These are phyloP conservation scores for Phytophthora ramorum DNA, from an alignment of 352 stramenopile species.

Conservation along the genomic window DNA sequence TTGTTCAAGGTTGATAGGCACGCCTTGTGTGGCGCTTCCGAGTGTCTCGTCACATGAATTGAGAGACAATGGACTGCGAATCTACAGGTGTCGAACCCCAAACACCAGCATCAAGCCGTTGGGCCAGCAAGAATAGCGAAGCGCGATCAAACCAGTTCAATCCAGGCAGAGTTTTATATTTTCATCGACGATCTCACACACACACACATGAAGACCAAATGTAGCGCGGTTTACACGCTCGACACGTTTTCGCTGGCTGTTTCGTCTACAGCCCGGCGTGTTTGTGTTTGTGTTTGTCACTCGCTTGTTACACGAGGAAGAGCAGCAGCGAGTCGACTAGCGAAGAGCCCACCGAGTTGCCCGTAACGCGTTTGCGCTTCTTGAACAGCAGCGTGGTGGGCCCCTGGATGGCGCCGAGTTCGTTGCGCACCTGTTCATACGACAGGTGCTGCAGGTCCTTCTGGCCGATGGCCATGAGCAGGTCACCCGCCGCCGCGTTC, in stretches of 20 bases:
- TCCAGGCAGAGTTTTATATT: conserved; percentile 24
- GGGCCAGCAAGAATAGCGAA: not conserved
- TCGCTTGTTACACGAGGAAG: conserved; percentile 58
- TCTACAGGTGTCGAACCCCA: not conserved
- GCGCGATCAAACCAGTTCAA: conserved; percentile 3
- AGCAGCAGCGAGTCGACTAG: conserved; percentile 74
- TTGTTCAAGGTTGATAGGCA: not conserved
- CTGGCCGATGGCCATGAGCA: conserved; percentile 76
- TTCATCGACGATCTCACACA: conserved; percentile 21
- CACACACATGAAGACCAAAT: conserved; percentile 14
- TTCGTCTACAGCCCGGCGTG: conserved; percentile 7
- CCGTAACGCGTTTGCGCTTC: conserved; percentile 47
- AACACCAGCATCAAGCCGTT: not conserved
- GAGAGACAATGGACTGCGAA: not conserved
- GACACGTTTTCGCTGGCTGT: conserved; percentile 1
- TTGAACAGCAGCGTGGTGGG: conserved; percentile 75
- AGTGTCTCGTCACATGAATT: not conserved
- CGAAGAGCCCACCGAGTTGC: conserved; percentile 42
- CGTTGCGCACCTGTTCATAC: conserved; percentile 65
- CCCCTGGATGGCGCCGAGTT: conserved; percentile 48
- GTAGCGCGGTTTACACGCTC: conserved; percentile 5
- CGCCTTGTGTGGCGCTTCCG: not conserved
- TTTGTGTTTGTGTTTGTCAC: conserved; percentile 5
- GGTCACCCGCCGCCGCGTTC: conserved; percentile 54
- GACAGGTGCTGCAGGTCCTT: conserved; percentile 68